Conservation (phyloP, 306 rosid species). For the Rosa multiflora region DNA sequence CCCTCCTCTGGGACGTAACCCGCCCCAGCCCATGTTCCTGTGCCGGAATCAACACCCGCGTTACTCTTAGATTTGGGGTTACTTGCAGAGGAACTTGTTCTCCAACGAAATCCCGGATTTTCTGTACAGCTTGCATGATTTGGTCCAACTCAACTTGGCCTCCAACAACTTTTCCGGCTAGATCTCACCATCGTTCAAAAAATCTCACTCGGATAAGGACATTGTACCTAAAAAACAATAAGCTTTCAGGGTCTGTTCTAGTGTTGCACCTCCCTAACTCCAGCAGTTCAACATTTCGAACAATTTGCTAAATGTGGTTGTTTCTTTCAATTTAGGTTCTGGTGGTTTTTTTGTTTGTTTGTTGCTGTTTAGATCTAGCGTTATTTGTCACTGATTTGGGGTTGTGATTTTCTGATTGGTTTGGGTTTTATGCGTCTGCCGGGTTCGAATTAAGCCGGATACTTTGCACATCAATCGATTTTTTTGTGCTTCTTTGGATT, state of each 20-base stretch:
- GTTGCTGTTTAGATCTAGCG: no score
- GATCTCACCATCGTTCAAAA: slow-evolving; percentile 37
- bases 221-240: slow-evolving; percentile 39
- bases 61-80: slow-evolving; percentile 26
- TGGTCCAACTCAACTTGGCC: slow-evolving; percentile 47
- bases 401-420: no score
- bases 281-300: slow-evolving; percentile 46
- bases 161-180: slow-evolving; percentile 46
- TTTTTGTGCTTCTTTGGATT: no score
- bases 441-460: no score
- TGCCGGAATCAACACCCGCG: slow-evolving; percentile 42
- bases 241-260: slow-evolving; percentile 37
- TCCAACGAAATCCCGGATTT: slow-evolving; percentile 41
- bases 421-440: no score
- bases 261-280: slow-evolving; percentile 29
- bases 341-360: no score
- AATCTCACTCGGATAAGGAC: slow-evolving; percentile 40
- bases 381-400: no score
- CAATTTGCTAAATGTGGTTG: slow-evolving; percentile 22
- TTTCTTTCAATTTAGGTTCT: no score
- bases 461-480: no score
- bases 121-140: slow-evolving; percentile 24
- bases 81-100: slow-evolving; percentile 45
- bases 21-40: slow-evolving; percentile 33
- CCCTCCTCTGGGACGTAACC: slow-evolving; percentile 41